Evolutionary conservation across 768 basidiomycete genomes (phyloP).

Genomic region (Phlegmacium glaucopus): DNA sequence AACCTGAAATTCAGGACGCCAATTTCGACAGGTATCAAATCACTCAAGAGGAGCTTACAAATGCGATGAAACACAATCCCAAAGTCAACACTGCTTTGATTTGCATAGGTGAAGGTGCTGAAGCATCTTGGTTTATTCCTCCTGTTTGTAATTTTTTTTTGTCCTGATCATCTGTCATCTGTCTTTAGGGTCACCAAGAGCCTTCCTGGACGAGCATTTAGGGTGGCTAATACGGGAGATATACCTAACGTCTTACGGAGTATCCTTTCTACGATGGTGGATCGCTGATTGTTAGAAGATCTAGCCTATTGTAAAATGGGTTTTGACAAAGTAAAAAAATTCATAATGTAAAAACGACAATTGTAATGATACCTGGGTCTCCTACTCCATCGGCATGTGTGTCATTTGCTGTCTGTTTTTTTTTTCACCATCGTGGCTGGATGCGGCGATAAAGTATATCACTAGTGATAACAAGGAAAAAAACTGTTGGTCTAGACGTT

Average conservation of each 20-base stretch:
- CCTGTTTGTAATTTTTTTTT: neutral
- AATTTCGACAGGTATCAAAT: slow-evolving; percentile 65
- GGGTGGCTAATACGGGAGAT: slow-evolving; percentile 57
- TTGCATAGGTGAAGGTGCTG: slow-evolving; percentile 68
- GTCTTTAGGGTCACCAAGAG: slow-evolving; percentile 51
- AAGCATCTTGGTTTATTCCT: slow-evolving; percentile 49
- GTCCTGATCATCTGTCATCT: neutral
- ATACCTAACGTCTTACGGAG: slow-evolving; percentile 63
- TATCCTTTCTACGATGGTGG: slow-evolving; percentile 57
- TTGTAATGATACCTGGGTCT: no score
- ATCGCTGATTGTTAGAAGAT: slow-evolving; percentile 21
- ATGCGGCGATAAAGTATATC: no score
- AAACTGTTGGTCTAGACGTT: no score
- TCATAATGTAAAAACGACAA: no score
- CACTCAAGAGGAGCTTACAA: slow-evolving; percentile 52
- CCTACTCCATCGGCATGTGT: no score
- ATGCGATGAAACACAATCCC: slow-evolving; percentile 54
- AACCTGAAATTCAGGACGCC: slow-evolving; percentile 48
- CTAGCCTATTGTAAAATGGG: no score
- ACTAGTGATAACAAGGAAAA: no score
- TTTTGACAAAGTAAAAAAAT: no score
- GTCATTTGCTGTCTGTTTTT: no score
- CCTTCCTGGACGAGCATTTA: slow-evolving; percentile 59
- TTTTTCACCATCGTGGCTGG: no score
- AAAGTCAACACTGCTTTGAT: slow-evolving; percentile 68